Base-by-base conservation (phyloP, 1,284 basidiomycete genomes). In the Sanghuangporus sanghuang region DNA sequence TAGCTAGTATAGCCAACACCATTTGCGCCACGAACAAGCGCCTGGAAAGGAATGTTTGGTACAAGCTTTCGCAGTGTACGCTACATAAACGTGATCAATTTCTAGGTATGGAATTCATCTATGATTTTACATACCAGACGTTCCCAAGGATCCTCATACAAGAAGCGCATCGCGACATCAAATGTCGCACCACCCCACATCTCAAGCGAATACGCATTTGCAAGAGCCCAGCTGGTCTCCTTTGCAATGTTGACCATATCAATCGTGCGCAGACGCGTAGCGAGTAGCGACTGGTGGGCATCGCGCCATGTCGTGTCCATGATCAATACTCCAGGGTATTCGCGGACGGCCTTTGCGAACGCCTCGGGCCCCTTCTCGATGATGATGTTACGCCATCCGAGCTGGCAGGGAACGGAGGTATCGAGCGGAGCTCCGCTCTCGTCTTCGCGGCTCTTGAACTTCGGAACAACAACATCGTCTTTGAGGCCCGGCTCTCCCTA, bases 151-250 rank as follows among this genome's bases (percentile, higher is more conserved):
- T 99, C 97, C 77, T 99, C 97, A 76, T 99, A 98, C 74, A 99
- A 80, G 91, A 99, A 99, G 63, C 96, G 90, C 96, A 99, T 98
- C 39, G 97, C 92, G 57, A 99, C 97, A 76, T 99, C 97, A 73
- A 99, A 99, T 4, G 97, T 99, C 55, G 97, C 97, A 69, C 97
- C 97, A 73, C 97, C 97, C 97, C 97, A 99, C 83, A 96, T 98
- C 76, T 99, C 97, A 68, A 99, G 78, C 73, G 92, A 92, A 81
- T 95, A 99, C 21, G 97, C 93, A 73, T 98, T 99, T 58, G 93
- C 87, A 61, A 99, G 83, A 7, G 96, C 96, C 76, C 93, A 90
- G 71, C 90, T 93, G 1, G 97, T 99, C 82, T 98, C 95, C 78
- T 95, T 98, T 66, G 97, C 97, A 70, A 99, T 98, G 80, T 98